These are phyloP conservation scores for Salix purpurea DNA, from an alignment of 345 rosid genomes.

Conservation along the genomic window DNA sequence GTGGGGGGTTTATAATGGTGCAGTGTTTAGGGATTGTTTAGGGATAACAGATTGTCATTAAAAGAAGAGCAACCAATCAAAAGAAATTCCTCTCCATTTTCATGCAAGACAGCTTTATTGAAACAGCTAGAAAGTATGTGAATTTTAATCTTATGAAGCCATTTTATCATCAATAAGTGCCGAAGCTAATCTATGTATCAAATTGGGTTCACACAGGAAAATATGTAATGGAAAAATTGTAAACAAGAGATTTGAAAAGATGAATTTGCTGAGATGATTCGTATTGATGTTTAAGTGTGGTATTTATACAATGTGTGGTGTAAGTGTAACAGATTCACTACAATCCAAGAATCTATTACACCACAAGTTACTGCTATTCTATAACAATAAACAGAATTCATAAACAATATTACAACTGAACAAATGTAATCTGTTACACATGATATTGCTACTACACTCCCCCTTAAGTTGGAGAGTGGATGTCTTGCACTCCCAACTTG, in stretches of 20 bases:
- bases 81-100: not conserved
- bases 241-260: too few relatives aligned
- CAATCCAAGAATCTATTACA: too few relatives aligned
- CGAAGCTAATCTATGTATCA: not conserved
- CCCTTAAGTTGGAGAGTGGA: too few relatives aligned
- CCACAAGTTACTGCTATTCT: too few relatives aligned
- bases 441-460: too few relatives aligned
- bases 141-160: not conserved
- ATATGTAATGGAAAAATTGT: not conserved
- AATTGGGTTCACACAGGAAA: not conserved
- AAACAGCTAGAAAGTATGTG: not conserved
- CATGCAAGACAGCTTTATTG: not conserved
- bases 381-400: too few relatives aligned
- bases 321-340: too few relatives aligned
- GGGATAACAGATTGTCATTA: not conserved
- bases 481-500: too few relatives aligned
- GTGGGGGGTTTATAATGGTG: not conserved
- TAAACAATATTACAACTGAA: rapidly evolving
- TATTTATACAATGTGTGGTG: too few relatives aligned
- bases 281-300: too few relatives aligned
- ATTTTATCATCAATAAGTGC: not conserved
- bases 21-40: not conserved
- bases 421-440: too few relatives aligned
- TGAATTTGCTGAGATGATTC: too few relatives aligned
- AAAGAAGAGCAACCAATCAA: not conserved